phyloP scores from a whole-genome alignment of 1,139 yeast genomes.

The Arxiozyma telluris region DNA sequence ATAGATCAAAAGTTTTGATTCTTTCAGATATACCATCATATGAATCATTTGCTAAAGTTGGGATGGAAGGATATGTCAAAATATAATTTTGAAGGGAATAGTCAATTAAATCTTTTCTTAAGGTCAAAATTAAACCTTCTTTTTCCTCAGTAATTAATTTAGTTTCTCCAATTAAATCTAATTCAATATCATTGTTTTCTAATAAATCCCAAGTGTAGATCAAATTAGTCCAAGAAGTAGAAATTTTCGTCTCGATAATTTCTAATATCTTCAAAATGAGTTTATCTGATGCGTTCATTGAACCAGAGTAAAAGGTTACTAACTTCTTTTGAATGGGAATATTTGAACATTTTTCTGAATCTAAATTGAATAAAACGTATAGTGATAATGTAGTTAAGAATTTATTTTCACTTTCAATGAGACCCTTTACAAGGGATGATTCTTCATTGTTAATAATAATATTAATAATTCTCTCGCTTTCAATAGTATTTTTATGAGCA shows the following conservation, averaged over 20 bases:
- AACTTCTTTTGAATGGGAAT: slow-evolving; percentile 40
- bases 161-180: slow-evolving; percentile 38
- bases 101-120: slow-evolving; percentile 45
- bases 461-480: slow-evolving; percentile 51
- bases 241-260: slow-evolving; percentile 45
- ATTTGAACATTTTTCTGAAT: slow-evolving; percentile 42
- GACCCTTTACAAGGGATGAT: slow-evolving; percentile 27
- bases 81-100: slow-evolving; percentile 40
- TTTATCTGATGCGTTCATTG: slow-evolving; percentile 52
- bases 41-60: slow-evolving; percentile 5
- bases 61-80: slow-evolving; percentile 19
- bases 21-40: slow-evolving; percentile 5
- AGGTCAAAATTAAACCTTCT: slow-evolving; percentile 45
- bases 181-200: slow-evolving; percentile 36
- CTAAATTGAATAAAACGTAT: slow-evolving; percentile 39
- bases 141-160: slow-evolving; percentile 41
- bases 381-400: slow-evolving; percentile 40
- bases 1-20: slow-evolving; percentile 25
- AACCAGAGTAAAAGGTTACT: slow-evolving; percentile 51
- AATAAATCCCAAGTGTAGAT: slow-evolving; percentile 61
- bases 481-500: slow-evolving; percentile 35
- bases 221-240: slow-evolving; percentile 48
- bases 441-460: slow-evolving; percentile 48
- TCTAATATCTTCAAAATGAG: slow-evolving; percentile 48
- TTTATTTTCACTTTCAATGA: slow-evolving; percentile 7